A percentile compares a stretch with the other conserved stretches of the same genome.
These are phyloP conservation scores for Neurospora sp. DNA, from an alignment of 2,329 filamentous ascomycete genomes.

Conservation along the genomic window DNA sequence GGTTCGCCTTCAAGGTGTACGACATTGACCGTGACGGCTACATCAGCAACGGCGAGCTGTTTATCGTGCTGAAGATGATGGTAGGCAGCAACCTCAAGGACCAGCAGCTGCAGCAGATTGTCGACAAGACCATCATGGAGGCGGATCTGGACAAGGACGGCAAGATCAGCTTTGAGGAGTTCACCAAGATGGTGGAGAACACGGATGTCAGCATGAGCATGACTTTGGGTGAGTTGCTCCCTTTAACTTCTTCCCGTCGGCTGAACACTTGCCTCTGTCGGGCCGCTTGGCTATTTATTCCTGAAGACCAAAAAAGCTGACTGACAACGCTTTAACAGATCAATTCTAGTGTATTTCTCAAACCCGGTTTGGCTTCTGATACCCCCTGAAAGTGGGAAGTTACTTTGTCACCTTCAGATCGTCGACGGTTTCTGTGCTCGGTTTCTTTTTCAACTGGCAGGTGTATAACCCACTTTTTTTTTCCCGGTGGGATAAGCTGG, in stretches of 20 bases:
- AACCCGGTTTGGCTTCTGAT: neutral
- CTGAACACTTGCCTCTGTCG: neutral
- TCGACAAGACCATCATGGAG: conserved; percentile 99
- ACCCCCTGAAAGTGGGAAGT: neutral
- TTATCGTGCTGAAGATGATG: conserved; percentile 99
- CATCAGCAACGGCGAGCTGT: conserved; percentile 97
- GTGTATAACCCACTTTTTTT: neutral
- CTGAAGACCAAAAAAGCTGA: neutral
- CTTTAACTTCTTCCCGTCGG: neutral
- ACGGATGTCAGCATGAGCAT: conserved; percentile 72
- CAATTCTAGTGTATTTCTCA: neutral
- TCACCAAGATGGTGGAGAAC: conserved; percentile 97
- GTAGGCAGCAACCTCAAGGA: conserved; percentile 98
- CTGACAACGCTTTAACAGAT: neutral
- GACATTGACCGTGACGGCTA: conserved; percentile 98
- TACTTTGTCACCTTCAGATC: neutral
- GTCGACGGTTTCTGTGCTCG: neutral
- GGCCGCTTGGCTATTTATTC: neutral
- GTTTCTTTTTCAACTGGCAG: neutral
- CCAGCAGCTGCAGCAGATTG: conserved; percentile 97
- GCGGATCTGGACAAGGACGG: conserved; percentile 92
- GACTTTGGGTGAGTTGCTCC: conserved; percentile 50
- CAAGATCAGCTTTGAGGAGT: conserved; percentile 99
- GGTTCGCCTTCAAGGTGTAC: conserved; percentile 98
- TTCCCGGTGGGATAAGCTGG: neutral